phyloP scores from a whole-genome alignment of 805 yeast genomes.

The Wickerhamiella azyma region DNA sequence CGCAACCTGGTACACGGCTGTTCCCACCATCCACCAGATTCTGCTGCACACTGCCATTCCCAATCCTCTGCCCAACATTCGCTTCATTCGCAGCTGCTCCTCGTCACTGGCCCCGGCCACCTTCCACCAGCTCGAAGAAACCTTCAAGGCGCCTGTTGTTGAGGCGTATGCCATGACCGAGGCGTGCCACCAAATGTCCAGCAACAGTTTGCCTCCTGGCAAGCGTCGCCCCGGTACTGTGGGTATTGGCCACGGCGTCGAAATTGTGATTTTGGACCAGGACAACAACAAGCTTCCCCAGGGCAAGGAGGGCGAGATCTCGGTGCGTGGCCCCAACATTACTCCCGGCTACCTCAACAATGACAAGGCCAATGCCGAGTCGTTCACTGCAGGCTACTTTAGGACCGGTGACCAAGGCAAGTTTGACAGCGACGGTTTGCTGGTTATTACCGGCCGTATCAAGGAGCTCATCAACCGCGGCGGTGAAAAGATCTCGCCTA shows the following conservation, averaged over 20 bases:
- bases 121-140: constrained; percentile 41
- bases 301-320: constrained; percentile 56
- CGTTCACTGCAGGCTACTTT: constrained; percentile 54
- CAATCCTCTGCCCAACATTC: constrained; percentile 35
- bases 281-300: constrained; percentile 33
- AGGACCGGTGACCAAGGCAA: constrained; percentile 71
- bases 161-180: constrained; percentile 78
- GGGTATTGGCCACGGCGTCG: constrained; percentile 59
- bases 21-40: constrained; percentile 63
- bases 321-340: constrained; percentile 52
- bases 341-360: constrained; percentile 63
- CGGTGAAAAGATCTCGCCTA: constrained; percentile 66
- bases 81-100: constrained; percentile 63
- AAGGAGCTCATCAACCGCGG: constrained; percentile 66
- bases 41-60: constrained; percentile 42
- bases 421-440: constrained; percentile 43
- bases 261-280: constrained; percentile 42
- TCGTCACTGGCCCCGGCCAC: constrained; percentile 56
- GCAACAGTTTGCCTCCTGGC: constrained; percentile 54
- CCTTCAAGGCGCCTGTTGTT: constrained; percentile 51
- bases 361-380: constrained; percentile 52
- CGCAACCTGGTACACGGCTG: constrained; percentile 65
- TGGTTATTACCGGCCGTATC: constrained; percentile 53
- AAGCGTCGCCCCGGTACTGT: constrained; percentile 57
- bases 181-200: constrained; percentile 69